Percentiles rank a stretch among this genome's conserved stretches.
Evolutionary conservation across 148 eudicot species (phyloP).

Genomic region (Dysphania ambrosioides): DNA sequence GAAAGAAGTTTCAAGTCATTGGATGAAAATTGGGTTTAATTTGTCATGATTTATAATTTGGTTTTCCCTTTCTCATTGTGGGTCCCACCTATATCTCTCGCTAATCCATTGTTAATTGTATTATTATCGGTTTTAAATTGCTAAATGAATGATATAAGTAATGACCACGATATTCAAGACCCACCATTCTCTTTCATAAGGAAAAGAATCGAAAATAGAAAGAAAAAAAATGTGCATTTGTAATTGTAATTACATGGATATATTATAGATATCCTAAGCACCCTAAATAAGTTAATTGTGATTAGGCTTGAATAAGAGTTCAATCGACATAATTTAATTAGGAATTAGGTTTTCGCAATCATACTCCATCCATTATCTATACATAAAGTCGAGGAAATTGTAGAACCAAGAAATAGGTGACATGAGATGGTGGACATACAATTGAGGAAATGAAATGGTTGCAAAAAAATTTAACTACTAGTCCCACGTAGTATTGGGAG

Average conservation of each 20-base stretch:
- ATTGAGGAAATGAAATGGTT: conserved; percentile 5
- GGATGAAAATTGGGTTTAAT: not conserved
- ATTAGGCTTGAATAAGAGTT: not conserved
- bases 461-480: not conserved
- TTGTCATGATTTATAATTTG: not conserved
- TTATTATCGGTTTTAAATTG: not conserved
- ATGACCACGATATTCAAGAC: not conserved
- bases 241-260: no score
- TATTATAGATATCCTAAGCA: no score
- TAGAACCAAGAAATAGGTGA: not conserved
- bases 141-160: not conserved
- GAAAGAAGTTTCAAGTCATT: not conserved
- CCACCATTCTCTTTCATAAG: not conserved
- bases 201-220: not conserved
- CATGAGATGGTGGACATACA: not conserved
- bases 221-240: no score
- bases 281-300: no score
- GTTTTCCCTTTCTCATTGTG: not conserved
- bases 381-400: not conserved
- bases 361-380: no score
- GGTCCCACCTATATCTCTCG: not conserved
- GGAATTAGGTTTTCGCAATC: not conserved
- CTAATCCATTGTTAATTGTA: not conserved
- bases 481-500: conserved; percentile 10
- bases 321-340: not conserved